phyloP scores from a whole-genome alignment of 2,329 filamentous ascomycete genomes.

The Exophiala xenobiotica region DNA sequence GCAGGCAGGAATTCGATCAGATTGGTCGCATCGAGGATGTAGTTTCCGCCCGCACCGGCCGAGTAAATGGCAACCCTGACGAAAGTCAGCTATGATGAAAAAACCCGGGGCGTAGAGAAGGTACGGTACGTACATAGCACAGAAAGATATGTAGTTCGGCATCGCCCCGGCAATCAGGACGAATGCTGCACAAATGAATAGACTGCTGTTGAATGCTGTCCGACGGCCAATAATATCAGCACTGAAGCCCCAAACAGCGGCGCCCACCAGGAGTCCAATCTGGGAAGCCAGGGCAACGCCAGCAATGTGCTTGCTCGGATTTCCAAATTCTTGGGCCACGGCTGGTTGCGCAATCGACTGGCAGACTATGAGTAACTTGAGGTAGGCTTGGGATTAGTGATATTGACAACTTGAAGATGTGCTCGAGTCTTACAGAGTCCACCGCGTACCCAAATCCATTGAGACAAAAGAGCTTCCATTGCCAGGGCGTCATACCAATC shows the following conservation, averaged over 20 bases:
- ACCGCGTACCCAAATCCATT: slow-evolving; percentile 58
- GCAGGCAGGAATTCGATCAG: slow-evolving; percentile 58
- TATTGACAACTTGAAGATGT: too few relatives aligned
- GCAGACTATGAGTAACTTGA: slow-evolving; percentile 38
- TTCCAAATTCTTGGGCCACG: slow-evolving; percentile 24
- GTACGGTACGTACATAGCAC: slow-evolving; percentile 19
- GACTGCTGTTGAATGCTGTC: slow-evolving; percentile 66
- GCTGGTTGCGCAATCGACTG: slow-evolving; percentile 32
- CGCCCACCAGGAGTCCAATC: slow-evolving; percentile 43
- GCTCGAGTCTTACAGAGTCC: slow-evolving; percentile 39
- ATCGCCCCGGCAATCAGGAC: slow-evolving; percentile 64
- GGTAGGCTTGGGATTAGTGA: slow-evolving; percentile 31
- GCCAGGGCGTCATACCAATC: slow-evolving; percentile 60
- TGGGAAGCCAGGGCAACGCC: slow-evolving; percentile 43
- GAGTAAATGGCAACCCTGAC: slow-evolving; percentile 25
- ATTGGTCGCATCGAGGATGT: slow-evolving; percentile 44
- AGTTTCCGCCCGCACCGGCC: slow-evolving; percentile 24
- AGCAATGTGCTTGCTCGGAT: slow-evolving; percentile 21
- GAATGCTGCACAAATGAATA: slow-evolving; percentile 62
- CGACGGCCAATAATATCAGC: slow-evolving; percentile 67
- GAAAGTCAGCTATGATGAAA: not conserved
- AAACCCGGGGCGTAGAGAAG: too few relatives aligned
- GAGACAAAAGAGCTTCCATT: slow-evolving; percentile 60
- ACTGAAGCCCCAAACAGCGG: slow-evolving; percentile 65
- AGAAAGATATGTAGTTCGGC: slow-evolving; percentile 52